phyloP scores from a whole-genome alignment of 1,139 yeast genomes.

The Petasospora fabianii region DNA sequence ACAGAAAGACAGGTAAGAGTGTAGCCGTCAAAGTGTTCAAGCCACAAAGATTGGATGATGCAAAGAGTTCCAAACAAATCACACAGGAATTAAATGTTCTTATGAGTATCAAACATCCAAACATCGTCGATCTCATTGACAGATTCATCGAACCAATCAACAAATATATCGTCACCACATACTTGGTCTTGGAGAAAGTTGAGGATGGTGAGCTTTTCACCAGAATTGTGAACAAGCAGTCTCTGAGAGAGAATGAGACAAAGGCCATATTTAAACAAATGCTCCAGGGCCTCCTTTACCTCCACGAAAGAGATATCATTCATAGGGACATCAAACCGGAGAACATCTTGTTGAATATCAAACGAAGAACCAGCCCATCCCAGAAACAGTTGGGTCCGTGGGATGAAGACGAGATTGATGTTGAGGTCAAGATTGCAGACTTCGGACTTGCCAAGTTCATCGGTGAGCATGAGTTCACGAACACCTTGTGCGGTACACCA shows the following conservation, averaged over 20 bases:
- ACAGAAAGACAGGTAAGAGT: slow-evolving; percentile 51
- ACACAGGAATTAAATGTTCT: slow-evolving; percentile 67
- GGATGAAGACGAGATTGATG: slow-evolving; percentile 62
- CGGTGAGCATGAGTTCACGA: slow-evolving; percentile 72
- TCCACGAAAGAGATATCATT: slow-evolving; percentile 62
- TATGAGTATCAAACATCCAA: slow-evolving; percentile 64
- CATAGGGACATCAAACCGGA: slow-evolving; percentile 82
- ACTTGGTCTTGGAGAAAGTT: slow-evolving; percentile 66
- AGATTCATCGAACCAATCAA: slow-evolving; percentile 67
- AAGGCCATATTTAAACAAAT: slow-evolving; percentile 58
- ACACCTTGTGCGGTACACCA: slow-evolving; percentile 79
- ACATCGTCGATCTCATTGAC: slow-evolving; percentile 63
- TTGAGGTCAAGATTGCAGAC: slow-evolving; percentile 73
- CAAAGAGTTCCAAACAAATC: slow-evolving; percentile 43
- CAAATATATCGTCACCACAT: slow-evolving; percentile 53
- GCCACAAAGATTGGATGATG: slow-evolving; percentile 55
- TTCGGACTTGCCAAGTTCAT: slow-evolving; percentile 78
- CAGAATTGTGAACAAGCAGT: slow-evolving; percentile 60
- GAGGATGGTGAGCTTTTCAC: slow-evolving; percentile 75
- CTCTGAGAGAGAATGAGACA: slow-evolving; percentile 58
- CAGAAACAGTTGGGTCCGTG: slow-evolving; percentile 62
- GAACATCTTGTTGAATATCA: slow-evolving; percentile 61
- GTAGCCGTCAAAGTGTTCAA: slow-evolving; percentile 79
- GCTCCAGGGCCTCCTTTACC: slow-evolving; percentile 55
- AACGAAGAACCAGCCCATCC: slow-evolving; percentile 36